Conservation (phyloP, 2,329 filamentous ascomycete genomes). For the Phaeophleospora eucalypticola region DNA sequence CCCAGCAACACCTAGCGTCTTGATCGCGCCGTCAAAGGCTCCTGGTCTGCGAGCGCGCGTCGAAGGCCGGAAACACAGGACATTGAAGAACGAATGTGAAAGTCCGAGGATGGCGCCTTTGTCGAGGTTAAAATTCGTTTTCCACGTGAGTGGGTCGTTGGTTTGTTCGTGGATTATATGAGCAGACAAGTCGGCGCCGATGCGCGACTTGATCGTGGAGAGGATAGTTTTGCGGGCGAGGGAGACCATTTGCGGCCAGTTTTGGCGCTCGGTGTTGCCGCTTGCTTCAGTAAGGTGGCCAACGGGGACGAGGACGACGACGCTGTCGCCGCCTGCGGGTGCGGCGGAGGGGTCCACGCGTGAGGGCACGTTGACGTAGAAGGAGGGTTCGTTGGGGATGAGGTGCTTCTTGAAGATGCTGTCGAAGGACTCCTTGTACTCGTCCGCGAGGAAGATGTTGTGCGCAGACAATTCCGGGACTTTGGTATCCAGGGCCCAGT, state of each 20-base stretch:
- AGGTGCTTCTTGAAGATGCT: conserved; percentile 67
- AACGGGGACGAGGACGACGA: conserved; percentile 69
- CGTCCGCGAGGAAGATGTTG: conserved; percentile 73
- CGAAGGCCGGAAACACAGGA: conserved; percentile 61
- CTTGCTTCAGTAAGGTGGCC: conserved; percentile 56
- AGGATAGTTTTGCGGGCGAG: conserved; percentile 60
- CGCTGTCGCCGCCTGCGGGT: conserved; percentile 58
- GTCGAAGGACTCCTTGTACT: conserved; percentile 70
- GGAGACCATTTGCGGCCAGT: conserved; percentile 59
- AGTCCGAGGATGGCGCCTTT: conserved; percentile 70
- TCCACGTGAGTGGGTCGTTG: conserved; percentile 65
- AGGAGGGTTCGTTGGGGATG: conserved; percentile 65
- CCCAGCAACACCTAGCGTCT: conserved; percentile 26
- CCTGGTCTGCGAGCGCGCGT: conserved; percentile 54
- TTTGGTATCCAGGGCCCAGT: conserved; percentile 62
- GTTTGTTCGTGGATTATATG: conserved; percentile 58
- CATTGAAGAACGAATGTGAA: conserved; percentile 70
- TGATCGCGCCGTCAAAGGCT: conserved; percentile 30
- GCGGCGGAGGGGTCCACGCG: conserved; percentile 65
- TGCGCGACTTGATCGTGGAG: conserved; percentile 56
- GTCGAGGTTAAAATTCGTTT: conserved; percentile 66
- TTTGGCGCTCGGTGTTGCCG: conserved; percentile 43
- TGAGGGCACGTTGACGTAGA: conserved; percentile 73
- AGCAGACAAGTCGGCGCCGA: conserved; percentile 50
- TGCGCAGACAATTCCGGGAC: conserved; percentile 64